A percentile compares a stretch with the other conserved stretches of the same genome.
These are phyloP conservation scores for Collybia sordida DNA, from an alignment of 768 basidiomycete species.

Conservation along the genomic window DNA sequence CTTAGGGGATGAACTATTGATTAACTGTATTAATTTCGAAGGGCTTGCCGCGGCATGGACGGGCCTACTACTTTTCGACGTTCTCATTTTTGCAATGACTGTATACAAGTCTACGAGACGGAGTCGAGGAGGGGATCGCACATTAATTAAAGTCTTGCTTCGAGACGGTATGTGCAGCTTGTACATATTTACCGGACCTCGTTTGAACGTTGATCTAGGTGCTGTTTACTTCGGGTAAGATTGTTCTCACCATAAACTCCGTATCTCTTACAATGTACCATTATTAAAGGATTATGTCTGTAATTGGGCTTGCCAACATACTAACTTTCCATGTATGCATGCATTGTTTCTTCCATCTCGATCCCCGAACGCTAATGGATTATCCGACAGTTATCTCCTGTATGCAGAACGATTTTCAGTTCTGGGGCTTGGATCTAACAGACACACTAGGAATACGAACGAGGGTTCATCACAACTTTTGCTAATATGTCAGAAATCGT, in stretches of 20 bases:
- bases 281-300: conserved; percentile 19
- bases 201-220: conserved; percentile 21
- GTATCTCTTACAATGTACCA: not conserved
- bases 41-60: conserved; percentile 38
- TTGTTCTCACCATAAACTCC: not conserved
- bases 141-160: conserved; percentile 32
- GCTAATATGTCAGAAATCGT: conserved; percentile 16
- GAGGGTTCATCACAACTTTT: conserved; percentile 20
- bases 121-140: conserved; percentile 15
- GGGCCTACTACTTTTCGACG: conserved; percentile 38
- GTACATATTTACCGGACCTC: not conserved
- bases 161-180: conserved; percentile 36
- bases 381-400: conserved; percentile 11
- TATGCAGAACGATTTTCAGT: conserved; percentile 3
- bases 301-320: conserved; percentile 16
- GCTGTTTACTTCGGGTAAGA: conserved; percentile 41
- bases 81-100: conserved; percentile 40
- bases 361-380: not conserved
- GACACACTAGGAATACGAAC: conserved; percentile 12
- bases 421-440: not conserved
- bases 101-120: conserved; percentile 32
- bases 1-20: not conserved
- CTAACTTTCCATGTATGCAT: conserved; percentile 20
- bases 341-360: not conserved
- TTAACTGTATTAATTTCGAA: conserved; percentile 11